These are phyloP conservation scores for Byssothecium circinans DNA, from an alignment of 2,329 filamentous ascomycete genomes.

Conservation along the genomic window DNA sequence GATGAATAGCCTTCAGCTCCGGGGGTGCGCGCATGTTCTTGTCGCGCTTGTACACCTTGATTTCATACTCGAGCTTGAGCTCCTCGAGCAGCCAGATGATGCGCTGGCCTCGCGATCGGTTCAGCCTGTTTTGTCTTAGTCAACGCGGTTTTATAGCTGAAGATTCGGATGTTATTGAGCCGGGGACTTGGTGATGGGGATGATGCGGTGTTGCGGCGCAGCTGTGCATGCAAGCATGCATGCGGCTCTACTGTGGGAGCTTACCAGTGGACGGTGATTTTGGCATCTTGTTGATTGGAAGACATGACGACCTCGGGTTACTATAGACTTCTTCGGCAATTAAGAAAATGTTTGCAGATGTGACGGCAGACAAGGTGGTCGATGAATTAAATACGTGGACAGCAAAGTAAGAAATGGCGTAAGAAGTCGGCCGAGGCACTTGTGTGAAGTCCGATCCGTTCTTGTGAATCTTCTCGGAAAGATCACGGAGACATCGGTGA, in stretches of 20 bases:
- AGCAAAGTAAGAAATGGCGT: not conserved
- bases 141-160: constrained; percentile 7
- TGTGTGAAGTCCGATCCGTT: too few relatives aligned
- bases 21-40: constrained; percentile 69
- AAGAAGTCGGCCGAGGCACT: not conserved
- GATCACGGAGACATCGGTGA: too few relatives aligned
- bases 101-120: constrained; percentile 78
- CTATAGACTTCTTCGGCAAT: not conserved
- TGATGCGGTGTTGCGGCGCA: not conserved
- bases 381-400: not conserved
- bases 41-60: constrained; percentile 75
- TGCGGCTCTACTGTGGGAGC: constrained; percentile 12
- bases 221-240: not conserved
- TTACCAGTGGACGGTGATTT: constrained; percentile 42
- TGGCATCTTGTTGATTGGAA: constrained; percentile 34
- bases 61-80: constrained; percentile 74
- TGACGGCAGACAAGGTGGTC: not conserved
- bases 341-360: not conserved
- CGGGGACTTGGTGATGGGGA: not conserved
- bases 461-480: too few relatives aligned
- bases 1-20: constrained; percentile 76
- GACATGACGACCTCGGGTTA: not conserved
- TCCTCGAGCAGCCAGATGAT: constrained; percentile 87
- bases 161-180: constrained; percentile 1
- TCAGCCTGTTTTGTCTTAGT: constrained; percentile 64